phyloP scores from a whole-genome alignment of 139 green algal genomes.

The Deuterostichococcus epilithicus region DNA sequence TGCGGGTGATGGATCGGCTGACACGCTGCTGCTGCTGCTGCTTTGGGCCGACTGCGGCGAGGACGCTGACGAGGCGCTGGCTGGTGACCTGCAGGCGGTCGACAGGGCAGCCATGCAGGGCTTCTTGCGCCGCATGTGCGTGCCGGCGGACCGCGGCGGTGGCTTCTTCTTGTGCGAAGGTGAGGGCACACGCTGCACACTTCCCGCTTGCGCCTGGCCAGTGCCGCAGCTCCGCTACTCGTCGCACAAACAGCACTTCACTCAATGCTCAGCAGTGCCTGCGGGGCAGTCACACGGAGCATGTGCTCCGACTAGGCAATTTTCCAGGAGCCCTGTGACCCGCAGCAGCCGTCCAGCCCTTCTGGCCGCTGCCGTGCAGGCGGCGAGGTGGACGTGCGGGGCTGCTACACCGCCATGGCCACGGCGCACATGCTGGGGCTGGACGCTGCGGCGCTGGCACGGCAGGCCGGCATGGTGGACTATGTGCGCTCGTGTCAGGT shows the following conservation, averaged over 20 bases:
- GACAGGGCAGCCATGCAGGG: constrained; percentile 38
- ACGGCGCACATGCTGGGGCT: constrained; percentile 68
- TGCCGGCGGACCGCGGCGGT: constrained; percentile 54
- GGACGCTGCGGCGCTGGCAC: constrained; percentile 56
- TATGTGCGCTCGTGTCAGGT: constrained; percentile 71
- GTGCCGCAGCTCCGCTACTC: too few relatives aligned
- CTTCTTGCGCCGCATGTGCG: constrained; percentile 78
- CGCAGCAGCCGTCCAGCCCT: neutral
- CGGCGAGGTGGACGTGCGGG: constrained; percentile 89
- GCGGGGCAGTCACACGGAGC: neutral
- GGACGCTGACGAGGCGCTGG: too few relatives aligned
- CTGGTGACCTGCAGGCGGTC: constrained; percentile 31
- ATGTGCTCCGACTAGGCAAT: too few relatives aligned
- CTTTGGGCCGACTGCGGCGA: too few relatives aligned
- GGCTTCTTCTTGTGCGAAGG: constrained; percentile 87
- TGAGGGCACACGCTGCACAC: constrained; percentile 16
- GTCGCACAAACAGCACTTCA: too few relatives aligned
- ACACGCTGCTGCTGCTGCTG: too few relatives aligned
- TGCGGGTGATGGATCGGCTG: too few relatives aligned
- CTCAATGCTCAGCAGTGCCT: neutral
- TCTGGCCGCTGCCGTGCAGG: constrained; percentile 27
- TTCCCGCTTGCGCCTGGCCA: neutral
- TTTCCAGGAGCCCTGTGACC: neutral
- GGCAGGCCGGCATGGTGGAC: constrained; percentile 42
- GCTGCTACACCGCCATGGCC: constrained; percentile 89